Evolutionary conservation across 2,329 filamentous ascomycete genomes (phyloP), one percentile per base, ranked within the genome.

Genomic region (Daldinia sp.): DNA sequence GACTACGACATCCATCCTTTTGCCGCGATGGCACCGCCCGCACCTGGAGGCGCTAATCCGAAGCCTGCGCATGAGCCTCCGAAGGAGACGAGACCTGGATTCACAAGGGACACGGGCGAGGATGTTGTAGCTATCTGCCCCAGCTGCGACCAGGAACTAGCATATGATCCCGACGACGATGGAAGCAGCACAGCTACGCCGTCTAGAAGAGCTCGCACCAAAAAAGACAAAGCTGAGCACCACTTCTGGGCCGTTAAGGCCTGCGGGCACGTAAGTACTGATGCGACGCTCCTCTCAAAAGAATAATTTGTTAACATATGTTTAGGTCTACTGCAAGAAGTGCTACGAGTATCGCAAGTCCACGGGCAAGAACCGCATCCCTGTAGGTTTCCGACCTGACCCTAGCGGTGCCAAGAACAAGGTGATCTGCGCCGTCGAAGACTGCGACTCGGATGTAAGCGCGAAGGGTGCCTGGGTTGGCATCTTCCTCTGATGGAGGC

Each of bases 161-260:
- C 93, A 5, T 89, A 91, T 57, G 92, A 94, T 13, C 89, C 89
- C 0, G 77, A 79, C 46, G 74, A 57, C 3, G 77, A 82, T 0
- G 80, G 82, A 42, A 74, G 70, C 15, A 74, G 76, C 28, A 69
- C 74, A 30, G 26, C 35, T 20, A 75, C 76, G 4, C 77, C 79
- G 0, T 56, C 75, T 2, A 82, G 81, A 75, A 85, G 81, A 68
- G 74, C 79, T 33, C 79, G 82, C 18, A 85, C 81, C 42, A 81
- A 82, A 54, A 89, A 86, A 74, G 82, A 85, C 20, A 80, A 83
- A 6, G 86, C 85, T 23, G 94, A 97, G 80, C 90, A 93, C 76
- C 92, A 97, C 75, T 95, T 98, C 69, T 98, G 94, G 94, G 91
- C 96, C 0, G 86, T 96, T 39, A 97, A 94, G 80, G 87, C 87